Conservation (phyloP, 345 rosid species). For the Brassica nigra region DNA sequence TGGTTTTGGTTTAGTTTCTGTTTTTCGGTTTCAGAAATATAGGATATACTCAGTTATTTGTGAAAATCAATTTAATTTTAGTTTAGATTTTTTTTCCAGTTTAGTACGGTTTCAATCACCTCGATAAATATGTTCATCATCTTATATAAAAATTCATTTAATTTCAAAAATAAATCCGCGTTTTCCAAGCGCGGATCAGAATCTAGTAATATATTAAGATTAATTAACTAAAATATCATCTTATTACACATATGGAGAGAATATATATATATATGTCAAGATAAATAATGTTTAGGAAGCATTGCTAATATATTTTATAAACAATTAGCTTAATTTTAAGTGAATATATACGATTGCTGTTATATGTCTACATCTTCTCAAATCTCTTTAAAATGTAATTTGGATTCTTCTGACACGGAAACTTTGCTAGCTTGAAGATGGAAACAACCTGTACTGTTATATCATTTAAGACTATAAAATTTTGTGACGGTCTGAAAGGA, state of each 20-base stretch:
- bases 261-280: background rate
- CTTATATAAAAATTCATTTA: too few species aligned
- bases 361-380: slow-evolving; percentile 4
- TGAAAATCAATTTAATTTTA: too few species aligned
- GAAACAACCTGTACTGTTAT: slow-evolving; percentile 11
- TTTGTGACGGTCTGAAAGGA: background rate
- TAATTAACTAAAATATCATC: background rate
- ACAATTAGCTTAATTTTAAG: background rate
- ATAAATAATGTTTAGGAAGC: background rate
- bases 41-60: too few species aligned
- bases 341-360: background rate
- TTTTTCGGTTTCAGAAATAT: too few species aligned
- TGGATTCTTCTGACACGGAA: background rate
- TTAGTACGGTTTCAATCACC: too few species aligned
- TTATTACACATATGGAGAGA: background rate
- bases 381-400: background rate
- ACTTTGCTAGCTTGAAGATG: slow-evolving; percentile 22
- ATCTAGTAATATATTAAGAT: background rate
- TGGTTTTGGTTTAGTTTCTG: too few species aligned
- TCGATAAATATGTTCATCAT: too few species aligned
- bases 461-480: background rate
- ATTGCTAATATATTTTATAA: background rate
- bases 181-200: too few species aligned
- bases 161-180: too few species aligned
- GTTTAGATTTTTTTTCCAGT: too few species aligned